phyloP scores from a whole-genome alignment of 2,329 filamentous ascomycete species.

The Cladosporium phlei region DNA sequence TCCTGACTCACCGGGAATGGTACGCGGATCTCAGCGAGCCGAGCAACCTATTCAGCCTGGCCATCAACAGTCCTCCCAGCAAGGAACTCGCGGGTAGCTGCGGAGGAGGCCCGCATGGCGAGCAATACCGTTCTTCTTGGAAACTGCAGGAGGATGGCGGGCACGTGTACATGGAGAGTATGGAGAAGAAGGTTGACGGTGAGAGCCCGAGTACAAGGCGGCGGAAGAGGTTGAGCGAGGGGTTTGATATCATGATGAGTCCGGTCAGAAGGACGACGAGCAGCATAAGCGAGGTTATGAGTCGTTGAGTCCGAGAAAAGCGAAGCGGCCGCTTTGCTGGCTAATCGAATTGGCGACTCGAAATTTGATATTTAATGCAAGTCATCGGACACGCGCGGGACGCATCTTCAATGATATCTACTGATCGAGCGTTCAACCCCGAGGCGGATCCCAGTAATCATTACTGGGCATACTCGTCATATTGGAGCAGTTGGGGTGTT shows the following conservation, averaged over 20 bases:
- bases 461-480: neutral
- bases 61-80: slow-evolving; percentile 59
- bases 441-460: neutral
- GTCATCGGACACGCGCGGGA: too few species aligned
- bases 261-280: slow-evolving; percentile 33
- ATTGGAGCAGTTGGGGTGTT: slow-evolving; percentile 33
- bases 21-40: slow-evolving; percentile 77
- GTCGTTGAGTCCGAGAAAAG: slow-evolving; percentile 28
- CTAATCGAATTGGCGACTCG: too few species aligned
- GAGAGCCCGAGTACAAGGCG: slow-evolving; percentile 20
- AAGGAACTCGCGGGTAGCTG: slow-evolving; percentile 51
- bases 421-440: too few species aligned
- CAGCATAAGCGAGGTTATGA: slow-evolving; percentile 34
- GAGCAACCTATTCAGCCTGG: slow-evolving; percentile 67
- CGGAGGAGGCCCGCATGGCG: slow-evolving; percentile 50
- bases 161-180: slow-evolving; percentile 51
- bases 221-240: slow-evolving; percentile 23
- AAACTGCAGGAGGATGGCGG: slow-evolving; percentile 35
- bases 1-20: slow-evolving; percentile 55
- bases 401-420: too few species aligned
- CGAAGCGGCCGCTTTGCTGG: too few species aligned
- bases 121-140: slow-evolving; percentile 46
- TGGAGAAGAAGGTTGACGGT: slow-evolving; percentile 24
- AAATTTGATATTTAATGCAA: too few species aligned
- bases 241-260: slow-evolving; percentile 32